Evolutionary conservation across 2,329 filamentous ascomycete species (phyloP), one percentile per base, ranked within the genome.

Genomic region (Davidsoniella virescens): DNA sequence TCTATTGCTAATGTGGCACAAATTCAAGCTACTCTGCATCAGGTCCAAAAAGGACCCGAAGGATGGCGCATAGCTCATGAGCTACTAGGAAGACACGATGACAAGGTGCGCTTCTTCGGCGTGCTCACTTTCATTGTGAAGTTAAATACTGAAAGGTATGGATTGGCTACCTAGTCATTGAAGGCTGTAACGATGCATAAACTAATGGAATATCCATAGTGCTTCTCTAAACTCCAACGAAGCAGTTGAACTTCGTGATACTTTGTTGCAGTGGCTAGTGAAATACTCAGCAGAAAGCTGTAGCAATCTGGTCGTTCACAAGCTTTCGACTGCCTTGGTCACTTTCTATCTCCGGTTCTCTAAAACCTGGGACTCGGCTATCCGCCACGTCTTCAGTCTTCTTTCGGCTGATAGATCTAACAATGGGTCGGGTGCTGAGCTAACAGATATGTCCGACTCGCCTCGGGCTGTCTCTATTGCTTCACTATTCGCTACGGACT

Each of bases 41-140:
- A 72, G 23, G 68, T 95, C 16, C 92, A 96, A 61, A 78, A 78
- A 57, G 84, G 86, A 2, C 71, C 80, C 2, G 73, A 85, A 59
- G 90, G 87, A 50, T 98, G 92, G 92, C 73, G 83, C 51, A 72
- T 95, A 43, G 87, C 87, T 17, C 80, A 90, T 59, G 76, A 78
- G 47, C 70, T 96, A 12, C 69, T 95, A 9, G 69, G 69, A 47
- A 78, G 77, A 54, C 67, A 75, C 18, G 79, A 85, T 56, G 75
- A 83, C 54, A 82, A 88, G 58, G 78, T 92, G 57, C 82, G 84
- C 56, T 96, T 96, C 65, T 94, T 94, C 61, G 92, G 87, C 12
- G 90, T 88, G 26, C 72, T 95, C 53, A 96, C 90, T 0, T 82
- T 95, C 56, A 93, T 87, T 47, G 79, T 96, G 58, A 98, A 96